Base-by-base conservation (phyloP, 2,329 filamentous ascomycete species). In the Stemphylium vesicarium region DNA sequence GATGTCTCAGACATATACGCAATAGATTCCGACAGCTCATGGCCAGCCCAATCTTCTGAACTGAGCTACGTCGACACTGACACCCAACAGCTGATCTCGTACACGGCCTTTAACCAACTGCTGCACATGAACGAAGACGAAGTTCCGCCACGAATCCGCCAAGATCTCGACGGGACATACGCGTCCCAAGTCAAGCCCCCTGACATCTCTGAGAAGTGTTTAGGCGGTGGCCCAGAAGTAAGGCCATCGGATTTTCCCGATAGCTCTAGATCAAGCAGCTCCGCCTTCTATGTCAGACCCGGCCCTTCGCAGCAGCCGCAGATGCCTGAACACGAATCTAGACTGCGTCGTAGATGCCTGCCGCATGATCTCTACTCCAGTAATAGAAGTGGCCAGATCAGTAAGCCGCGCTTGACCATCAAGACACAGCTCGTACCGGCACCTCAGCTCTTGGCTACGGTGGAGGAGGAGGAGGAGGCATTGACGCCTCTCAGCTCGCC, bases 21-120 rank as follows among this genome's bases (percentile, higher is more conserved):
- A 4, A 32, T 33, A 8, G 33, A 56, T 13, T n/a, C 16, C 2
- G 40, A 38, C 16, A 13, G 9, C 12, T 18, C 13, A 50, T 38
- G 16, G 29, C 16, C 10, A 47, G 7, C 15, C 13, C 40, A 40
- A 13, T 16, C 33, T 12, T 24, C 26, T 12, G 24, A 53, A 24
- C 36, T 53, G 26, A 33, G 22, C 16, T 52, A 53, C 24, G 35
- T 51, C 11, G 50, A 61, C 32, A 22, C 52, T 47, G 39, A 51
- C 32, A 43, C 24, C 4, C 39, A 49, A 26, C 49, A 61, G 31
- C n/a, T 6, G 13, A 18, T 38, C 18, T 38, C 16, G 6, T 56
- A 53, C 20, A 59, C 42, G 13, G 57, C 54, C 5, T 46, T 57
- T 6, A 50, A 55, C 26, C 47, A 57, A 16, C 40, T 57, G 2